Percentiles rank a stretch among this genome's conserved stretches.
Conservation (phyloP, 2,329 filamentous ascomycete species). For the Calycina herbarum region DNA sequence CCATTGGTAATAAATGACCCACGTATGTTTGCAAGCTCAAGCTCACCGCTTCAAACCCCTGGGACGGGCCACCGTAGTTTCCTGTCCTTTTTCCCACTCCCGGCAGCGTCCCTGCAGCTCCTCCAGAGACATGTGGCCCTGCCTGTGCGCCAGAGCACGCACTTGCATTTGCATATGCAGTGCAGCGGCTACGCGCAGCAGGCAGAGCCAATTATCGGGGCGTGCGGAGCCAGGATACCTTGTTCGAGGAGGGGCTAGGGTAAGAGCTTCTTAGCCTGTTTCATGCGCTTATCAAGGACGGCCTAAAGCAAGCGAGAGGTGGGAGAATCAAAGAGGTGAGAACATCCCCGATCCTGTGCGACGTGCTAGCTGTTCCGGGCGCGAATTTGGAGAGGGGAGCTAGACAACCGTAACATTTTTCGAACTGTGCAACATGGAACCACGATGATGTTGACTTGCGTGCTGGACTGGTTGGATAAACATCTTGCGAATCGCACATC, state of each 20-base stretch:
- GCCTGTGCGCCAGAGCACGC: conserved; percentile 35
- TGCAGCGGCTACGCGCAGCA: conserved; percentile 32
- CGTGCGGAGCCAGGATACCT: conserved; percentile 19
- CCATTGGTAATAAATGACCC: conserved; percentile 39
- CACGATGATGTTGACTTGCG: conserved; percentile 13
- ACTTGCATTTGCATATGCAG: conserved; percentile 38
- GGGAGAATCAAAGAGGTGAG: not conserved
- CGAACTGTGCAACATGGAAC: conserved; percentile 10
- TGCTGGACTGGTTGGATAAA: conserved; percentile 10
- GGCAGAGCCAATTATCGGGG: conserved; percentile 32
- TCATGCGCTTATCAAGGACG: conserved; percentile 27
- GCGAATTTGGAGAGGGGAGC: not conserved
- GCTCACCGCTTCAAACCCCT: conserved; percentile 32
- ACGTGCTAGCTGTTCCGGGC: not conserved
- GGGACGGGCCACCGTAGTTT: conserved; percentile 17
- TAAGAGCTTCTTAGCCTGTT: conserved; percentile 33
- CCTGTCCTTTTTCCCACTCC: conserved; percentile 30
- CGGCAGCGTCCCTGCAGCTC: conserved; percentile 37
- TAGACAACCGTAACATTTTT: conserved; percentile 3
- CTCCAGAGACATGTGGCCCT: conserved; percentile 30
- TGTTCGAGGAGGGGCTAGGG: conserved; percentile 22
- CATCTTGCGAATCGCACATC: conserved; percentile 1
- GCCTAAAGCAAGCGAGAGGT: conserved; percentile 19
- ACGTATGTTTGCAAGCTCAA: conserved; percentile 31
- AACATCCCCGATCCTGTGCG: conserved; percentile 9